Evolutionary conservation across 2,329 filamentous ascomycete genomes (phyloP).

Genomic region (Phoma sp.): DNA sequence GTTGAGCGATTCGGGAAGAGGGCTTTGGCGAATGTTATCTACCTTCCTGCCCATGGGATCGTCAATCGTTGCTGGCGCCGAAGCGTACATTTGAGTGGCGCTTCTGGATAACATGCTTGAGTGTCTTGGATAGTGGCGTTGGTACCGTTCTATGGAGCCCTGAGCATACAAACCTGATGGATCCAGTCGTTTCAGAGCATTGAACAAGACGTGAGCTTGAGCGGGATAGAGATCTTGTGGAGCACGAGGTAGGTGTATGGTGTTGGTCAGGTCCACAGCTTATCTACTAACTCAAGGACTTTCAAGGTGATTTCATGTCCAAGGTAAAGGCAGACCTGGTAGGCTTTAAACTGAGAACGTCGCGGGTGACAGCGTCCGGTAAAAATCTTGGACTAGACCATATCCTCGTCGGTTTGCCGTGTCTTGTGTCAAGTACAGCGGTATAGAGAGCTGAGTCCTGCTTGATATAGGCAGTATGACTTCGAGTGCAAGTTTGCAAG

Average conservation of each 20-base stretch:
- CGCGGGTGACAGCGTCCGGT: background rate
- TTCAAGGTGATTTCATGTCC: background rate
- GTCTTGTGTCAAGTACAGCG: too few species aligned
- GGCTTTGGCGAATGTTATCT: background rate
- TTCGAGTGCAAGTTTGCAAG: background rate
- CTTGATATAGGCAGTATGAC: background rate
- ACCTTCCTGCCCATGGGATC: constrained; percentile 3
- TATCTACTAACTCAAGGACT: background rate
- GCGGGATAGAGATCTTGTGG: background rate
- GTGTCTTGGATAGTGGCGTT: background rate
- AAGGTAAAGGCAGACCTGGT: background rate
- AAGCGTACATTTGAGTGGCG: background rate
- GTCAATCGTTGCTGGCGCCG: background rate
- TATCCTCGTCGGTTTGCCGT: background rate
- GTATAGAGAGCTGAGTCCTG: background rate
- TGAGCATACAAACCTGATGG: background rate
- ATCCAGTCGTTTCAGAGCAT: background rate
- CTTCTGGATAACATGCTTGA: background rate
- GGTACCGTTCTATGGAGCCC: background rate
- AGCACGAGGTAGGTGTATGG: background rate
- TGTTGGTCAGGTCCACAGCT: background rate
- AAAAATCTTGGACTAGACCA: background rate
- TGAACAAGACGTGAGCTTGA: background rate
- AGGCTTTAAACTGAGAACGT: background rate
- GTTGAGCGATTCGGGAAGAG: constrained; percentile 9